A percentile compares a stretch with the other conserved stretches of the same genome.
Evolutionary conservation across 2,329 filamentous ascomycete genomes (phyloP).

Genomic region (Fusarium sp.): DNA sequence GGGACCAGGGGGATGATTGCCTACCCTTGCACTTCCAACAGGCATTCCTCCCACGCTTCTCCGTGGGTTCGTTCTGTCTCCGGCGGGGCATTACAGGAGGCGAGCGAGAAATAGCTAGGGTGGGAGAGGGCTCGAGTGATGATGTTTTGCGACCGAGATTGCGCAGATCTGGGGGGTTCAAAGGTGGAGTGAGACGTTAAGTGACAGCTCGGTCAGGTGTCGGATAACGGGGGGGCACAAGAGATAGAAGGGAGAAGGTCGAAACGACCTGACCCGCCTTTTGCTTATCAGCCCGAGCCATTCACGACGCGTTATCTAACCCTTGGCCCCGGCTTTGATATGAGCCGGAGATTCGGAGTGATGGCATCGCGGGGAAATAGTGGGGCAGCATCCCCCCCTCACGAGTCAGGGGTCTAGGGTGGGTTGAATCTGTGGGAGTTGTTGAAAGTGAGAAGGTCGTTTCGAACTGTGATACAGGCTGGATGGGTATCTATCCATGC

Average conservation of each 20-base stretch:
- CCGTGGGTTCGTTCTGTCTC: constrained; percentile 6
- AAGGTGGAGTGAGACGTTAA: constrained; percentile 1
- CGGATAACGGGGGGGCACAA: neutral
- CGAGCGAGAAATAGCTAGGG: neutral
- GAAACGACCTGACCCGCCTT: constrained; percentile 10
- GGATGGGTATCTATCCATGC: neutral
- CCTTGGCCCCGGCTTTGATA: neutral
- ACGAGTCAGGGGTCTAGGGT: neutral
- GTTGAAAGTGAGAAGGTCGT: constrained; percentile 9
- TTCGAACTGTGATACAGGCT: neutral
- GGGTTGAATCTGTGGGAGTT: neutral
- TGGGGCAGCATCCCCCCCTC: neutral
- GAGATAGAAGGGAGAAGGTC: constrained; percentile 4
- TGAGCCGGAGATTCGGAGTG: neutral
- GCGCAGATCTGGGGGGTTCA: neutral
- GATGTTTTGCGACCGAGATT: neutral
- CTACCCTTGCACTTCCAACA: constrained; percentile 20
- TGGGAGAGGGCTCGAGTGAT: neutral
- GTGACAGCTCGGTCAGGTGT: neutral
- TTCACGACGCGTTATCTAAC: neutral
- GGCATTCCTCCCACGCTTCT: constrained; percentile 18
- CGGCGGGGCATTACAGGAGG: neutral
- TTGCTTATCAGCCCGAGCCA: neutral
- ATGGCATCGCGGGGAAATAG: neutral
- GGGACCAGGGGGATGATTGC: neutral